phyloP scores from a whole-genome alignment of 2,329 filamentous ascomycete genomes.

The Penicillium sclerotigenum region DNA sequence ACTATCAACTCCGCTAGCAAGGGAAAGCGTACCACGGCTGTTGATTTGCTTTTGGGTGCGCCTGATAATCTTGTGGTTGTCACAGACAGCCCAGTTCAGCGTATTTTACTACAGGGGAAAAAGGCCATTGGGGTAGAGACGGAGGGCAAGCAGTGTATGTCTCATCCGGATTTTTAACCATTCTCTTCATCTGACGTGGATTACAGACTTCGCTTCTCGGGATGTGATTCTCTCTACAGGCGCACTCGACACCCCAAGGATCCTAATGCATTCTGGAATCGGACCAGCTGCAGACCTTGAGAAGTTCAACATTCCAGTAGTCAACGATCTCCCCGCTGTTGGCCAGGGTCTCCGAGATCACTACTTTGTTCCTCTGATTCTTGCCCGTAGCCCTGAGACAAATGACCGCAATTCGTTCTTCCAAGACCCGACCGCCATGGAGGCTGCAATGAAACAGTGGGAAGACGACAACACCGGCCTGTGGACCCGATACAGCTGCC shows the following conservation, averaged over 20 bases:
- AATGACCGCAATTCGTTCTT: constrained; percentile 50
- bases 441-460: constrained; percentile 50
- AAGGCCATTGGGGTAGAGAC: constrained; percentile 47
- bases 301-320: constrained; percentile 41
- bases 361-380: constrained; percentile 30
- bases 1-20: constrained; percentile 49
- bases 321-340: constrained; percentile 41
- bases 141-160: constrained; percentile 41
- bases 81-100: constrained; percentile 49
- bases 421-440: constrained; percentile 42
- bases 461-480: constrained; percentile 41
- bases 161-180: background rate
- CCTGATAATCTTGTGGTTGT: constrained; percentile 55
- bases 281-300: constrained; percentile 45
- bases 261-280: constrained; percentile 51
- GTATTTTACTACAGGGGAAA: constrained; percentile 47
- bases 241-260: constrained; percentile 39
- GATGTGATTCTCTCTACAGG: constrained; percentile 44
- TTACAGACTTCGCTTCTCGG: constrained; percentile 32
- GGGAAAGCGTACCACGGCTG: constrained; percentile 52
- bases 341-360: constrained; percentile 50
- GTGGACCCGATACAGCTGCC: constrained; percentile 32
- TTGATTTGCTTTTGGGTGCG: constrained; percentile 46
- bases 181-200: background rate
- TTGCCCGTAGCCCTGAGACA: constrained; percentile 42